phyloP scores from a whole-genome alignment of 805 yeast species.

The Tetrapisispora pingtungensis region DNA sequence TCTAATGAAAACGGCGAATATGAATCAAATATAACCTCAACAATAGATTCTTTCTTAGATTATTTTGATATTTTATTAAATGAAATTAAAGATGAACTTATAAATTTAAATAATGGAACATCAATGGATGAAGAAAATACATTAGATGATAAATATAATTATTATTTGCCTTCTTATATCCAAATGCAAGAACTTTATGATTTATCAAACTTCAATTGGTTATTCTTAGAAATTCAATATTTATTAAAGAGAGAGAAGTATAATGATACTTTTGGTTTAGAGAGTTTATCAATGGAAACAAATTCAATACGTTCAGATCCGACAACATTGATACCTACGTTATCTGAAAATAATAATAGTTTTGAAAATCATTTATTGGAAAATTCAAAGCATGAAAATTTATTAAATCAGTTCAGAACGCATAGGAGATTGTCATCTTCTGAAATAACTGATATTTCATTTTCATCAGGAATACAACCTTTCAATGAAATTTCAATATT shows the following conservation, averaged over 20 bases:
- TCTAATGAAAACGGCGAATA: not conserved
- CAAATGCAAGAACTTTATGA: slow-evolving; percentile 61
- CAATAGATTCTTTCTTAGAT: not conserved
- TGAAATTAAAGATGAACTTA: not conserved
- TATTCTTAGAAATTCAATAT: slow-evolving; percentile 24
- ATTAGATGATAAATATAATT: not conserved
- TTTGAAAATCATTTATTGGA: not conserved
- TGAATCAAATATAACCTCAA: not conserved
- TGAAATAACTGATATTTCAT: slow-evolving; percentile 24
- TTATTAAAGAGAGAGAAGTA: not conserved
- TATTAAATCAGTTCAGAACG: not conserved
- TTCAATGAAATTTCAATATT: slow-evolving; percentile 43
- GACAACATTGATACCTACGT: not conserved
- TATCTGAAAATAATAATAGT: not conserved
- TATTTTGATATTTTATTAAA: not conserved
- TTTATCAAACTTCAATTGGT: slow-evolving; percentile 33
- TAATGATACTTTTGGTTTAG: not conserved
- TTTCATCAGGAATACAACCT: slow-evolving; percentile 8
- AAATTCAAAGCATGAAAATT: not conserved
- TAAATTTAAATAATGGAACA: not conserved
- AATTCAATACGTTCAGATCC: slow-evolving; percentile 1
- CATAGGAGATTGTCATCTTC: slow-evolving; percentile 17
- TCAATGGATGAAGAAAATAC: not conserved
- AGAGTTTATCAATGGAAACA: not conserved
- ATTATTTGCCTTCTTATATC: not conserved